Percentiles rank a stretch among this genome's conserved stretches.
These are phyloP conservation scores for Scheffersomyces cryptocercus DNA, from an alignment of 1,139 yeast species.

Conservation along the genomic window DNA sequence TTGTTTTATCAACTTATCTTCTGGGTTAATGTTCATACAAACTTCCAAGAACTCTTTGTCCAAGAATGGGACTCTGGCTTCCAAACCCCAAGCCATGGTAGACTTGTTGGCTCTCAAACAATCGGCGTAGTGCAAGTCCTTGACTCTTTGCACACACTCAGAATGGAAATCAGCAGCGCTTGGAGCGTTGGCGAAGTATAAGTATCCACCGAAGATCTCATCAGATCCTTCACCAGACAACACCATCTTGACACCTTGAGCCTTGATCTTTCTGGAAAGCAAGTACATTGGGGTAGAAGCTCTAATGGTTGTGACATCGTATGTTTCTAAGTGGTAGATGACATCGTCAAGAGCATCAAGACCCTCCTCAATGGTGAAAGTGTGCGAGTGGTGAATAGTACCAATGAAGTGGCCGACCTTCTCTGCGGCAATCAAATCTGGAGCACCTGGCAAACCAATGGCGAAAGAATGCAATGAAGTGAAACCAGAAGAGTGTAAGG, in stretches of 20 bases:
- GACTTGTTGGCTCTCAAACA: slow-evolving; percentile 99
- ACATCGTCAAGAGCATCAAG: slow-evolving; percentile 94
- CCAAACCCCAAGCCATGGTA: slow-evolving; percentile 99
- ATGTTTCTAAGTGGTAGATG: slow-evolving; percentile 93
- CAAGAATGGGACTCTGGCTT: slow-evolving; percentile 98
- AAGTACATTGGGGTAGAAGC: slow-evolving; percentile 99
- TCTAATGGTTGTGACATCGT: slow-evolving; percentile 97
- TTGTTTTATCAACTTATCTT: slow-evolving; percentile 79
- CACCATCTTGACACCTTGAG: slow-evolving; percentile 99
- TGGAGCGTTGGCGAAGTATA: slow-evolving; percentile 97
- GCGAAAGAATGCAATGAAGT: slow-evolving; percentile 89
- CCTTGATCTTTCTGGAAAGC: slow-evolving; percentile 93
- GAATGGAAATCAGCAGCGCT: slow-evolving; percentile 87
- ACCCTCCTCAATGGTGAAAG: slow-evolving; percentile 95
- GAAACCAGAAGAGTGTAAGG: slow-evolving; percentile 78
- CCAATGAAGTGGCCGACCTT: slow-evolving; percentile 96
- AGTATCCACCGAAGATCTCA: slow-evolving; percentile 97
- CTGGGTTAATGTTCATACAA: slow-evolving; percentile 92
- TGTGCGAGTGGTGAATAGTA: slow-evolving; percentile 96
- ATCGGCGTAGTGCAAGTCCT: slow-evolving; percentile 96
- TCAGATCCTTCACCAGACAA: slow-evolving; percentile 98
- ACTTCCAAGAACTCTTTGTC: slow-evolving; percentile 90
- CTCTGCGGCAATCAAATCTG: slow-evolving; percentile 94
- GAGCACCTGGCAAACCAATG: slow-evolving; percentile 95
- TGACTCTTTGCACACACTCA: slow-evolving; percentile 93